Conservation (phyloP, 305 asterid species). For the Plantago rigida region DNA sequence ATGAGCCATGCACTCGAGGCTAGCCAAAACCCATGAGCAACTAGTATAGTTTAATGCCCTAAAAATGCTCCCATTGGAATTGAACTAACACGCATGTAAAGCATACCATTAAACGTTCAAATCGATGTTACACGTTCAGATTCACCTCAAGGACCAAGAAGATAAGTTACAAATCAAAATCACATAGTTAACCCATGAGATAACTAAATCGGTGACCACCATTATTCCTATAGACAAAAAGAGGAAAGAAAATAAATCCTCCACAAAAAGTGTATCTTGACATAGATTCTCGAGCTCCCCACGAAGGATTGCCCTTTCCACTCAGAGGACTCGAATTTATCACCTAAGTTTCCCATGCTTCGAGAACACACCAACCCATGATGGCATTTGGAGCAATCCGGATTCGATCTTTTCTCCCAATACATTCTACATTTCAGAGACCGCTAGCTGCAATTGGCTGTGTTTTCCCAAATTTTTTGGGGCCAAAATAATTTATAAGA, state of each 20-base stretch:
- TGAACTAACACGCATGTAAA: no score
- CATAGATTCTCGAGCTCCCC: background rate
- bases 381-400: background rate
- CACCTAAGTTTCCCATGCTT: background rate
- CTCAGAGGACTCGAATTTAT: background rate
- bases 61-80: no score
- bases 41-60: no score
- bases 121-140: background rate
- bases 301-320: background rate
- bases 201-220: background rate
- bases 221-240: background rate
- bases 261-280: background rate
- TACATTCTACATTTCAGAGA: background rate
- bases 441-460: conserved; percentile 15
- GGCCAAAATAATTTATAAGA: conserved; percentile 16
- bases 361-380: background rate
- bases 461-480: conserved; percentile 16
- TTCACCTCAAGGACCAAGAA: background rate
- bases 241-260: background rate
- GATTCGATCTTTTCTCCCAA: background rate
- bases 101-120: background rate
- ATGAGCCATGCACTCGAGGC: no score
- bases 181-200: conserved; percentile 1
- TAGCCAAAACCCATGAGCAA: no score
- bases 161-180: conserved; percentile 1